Evolutionary conservation across 306 rosid genomes (phyloP).

Genomic region (Vigna radiata): DNA sequence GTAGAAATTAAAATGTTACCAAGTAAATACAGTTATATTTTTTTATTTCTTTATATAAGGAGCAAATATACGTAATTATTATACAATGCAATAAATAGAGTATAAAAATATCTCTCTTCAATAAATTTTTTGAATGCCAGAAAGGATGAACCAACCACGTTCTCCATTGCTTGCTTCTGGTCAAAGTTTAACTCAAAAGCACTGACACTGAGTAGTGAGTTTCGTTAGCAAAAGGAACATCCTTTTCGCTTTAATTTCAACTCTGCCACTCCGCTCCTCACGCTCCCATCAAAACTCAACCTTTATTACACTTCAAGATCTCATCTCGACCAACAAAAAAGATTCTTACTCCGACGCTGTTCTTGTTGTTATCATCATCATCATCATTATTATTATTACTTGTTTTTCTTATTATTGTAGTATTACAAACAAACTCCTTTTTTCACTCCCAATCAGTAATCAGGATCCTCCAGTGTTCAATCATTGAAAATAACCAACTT

Average conservation of each 20-base stretch:
- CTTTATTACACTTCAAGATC: constrained; percentile 48
- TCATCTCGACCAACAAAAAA: constrained; percentile 55
- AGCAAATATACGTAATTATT: background rate
- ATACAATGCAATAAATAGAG: background rate
- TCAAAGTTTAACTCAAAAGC: constrained; percentile 48
- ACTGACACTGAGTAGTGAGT: background rate
- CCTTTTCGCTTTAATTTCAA: constrained; percentile 42
- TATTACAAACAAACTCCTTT: background rate
- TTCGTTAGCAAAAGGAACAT: background rate
- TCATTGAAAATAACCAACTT: constrained; percentile 58
- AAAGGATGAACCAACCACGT: constrained; percentile 19
- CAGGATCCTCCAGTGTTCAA: constrained; percentile 51
- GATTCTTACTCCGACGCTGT: constrained; percentile 38
- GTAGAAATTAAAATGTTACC: background rate
- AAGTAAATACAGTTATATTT: background rate
- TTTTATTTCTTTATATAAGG: background rate
- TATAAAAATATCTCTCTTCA: background rate
- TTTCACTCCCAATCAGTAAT: constrained; percentile 48
- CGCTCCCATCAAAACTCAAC: constrained; percentile 50
- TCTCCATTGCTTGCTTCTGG: constrained; percentile 42
- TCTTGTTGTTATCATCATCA: background rate
- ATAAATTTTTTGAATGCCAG: background rate
- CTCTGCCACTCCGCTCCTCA: constrained; percentile 48
- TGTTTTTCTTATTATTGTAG: background rate
- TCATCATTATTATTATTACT: background rate